Evolutionary conservation across 1,284 basidiomycete species (phyloP).

Genomic region (Malassezia psittaci): DNA sequence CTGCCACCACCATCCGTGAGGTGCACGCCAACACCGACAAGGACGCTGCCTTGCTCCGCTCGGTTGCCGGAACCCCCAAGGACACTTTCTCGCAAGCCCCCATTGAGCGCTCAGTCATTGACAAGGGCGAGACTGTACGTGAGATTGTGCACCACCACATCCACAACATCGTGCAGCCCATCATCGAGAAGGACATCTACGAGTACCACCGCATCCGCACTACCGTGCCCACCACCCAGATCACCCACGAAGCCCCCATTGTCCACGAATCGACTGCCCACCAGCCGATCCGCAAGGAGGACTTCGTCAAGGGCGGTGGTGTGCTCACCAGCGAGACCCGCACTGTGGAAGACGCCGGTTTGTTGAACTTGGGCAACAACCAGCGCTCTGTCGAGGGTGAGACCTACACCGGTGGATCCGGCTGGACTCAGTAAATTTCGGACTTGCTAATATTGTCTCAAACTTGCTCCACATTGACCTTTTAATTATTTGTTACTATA

Average conservation of each 20-base stretch:
- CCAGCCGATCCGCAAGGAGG: conserved; percentile 38
- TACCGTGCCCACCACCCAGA: conserved; percentile 35
- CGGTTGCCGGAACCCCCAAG: conserved; percentile 34
- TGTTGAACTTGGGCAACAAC: conserved; percentile 36
- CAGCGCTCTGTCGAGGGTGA: conserved; percentile 36
- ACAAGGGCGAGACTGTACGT: conserved; percentile 45
- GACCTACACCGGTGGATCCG: conserved; percentile 14
- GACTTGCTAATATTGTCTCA: not conserved
- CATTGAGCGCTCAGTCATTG: conserved; percentile 37
- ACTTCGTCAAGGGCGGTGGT: conserved; percentile 39
- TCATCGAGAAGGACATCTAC: conserved; percentile 46
- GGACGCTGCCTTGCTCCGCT: conserved; percentile 41
- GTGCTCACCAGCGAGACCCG: conserved; percentile 24
- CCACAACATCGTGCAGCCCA: conserved; percentile 48
- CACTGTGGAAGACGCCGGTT: conserved; percentile 27
- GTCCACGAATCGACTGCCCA: conserved; percentile 41
- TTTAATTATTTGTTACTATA: conserved; percentile 11
- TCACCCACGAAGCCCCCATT: conserved; percentile 45
- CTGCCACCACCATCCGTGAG: conserved; percentile 37
- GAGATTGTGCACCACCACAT: conserved; percentile 46
- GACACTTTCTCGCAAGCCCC: conserved; percentile 33
- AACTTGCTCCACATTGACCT: conserved; percentile 4
- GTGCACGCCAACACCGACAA: conserved; percentile 45
- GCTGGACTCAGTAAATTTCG: conserved; percentile 1
- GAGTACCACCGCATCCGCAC: conserved; percentile 46